Percentiles rank a stretch among this genome's conserved stretches.
Evolutionary conservation across 2,329 filamentous ascomycete genomes (phyloP).

Genomic region (Cercospora zeae-maydis): DNA sequence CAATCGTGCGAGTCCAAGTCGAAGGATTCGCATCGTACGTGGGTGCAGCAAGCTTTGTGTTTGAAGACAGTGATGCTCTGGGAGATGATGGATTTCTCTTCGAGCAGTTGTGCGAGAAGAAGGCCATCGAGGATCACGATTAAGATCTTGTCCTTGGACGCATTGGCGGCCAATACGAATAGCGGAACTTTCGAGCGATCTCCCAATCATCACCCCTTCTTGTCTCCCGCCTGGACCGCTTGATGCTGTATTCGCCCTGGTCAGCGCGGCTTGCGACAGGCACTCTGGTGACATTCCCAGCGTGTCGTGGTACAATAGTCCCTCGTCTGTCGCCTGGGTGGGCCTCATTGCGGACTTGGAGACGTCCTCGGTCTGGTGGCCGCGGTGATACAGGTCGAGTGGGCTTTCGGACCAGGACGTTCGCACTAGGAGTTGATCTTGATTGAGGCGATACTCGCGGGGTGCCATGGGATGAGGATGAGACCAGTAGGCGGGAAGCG

Average conservation of each 20-base stretch:
- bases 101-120: conserved; percentile 3
- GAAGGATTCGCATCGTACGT: conserved; percentile 19
- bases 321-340: background rate
- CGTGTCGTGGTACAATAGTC: background rate
- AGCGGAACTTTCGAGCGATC: conserved; percentile 2
- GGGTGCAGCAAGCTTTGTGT: conserved; percentile 13
- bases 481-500: background rate
- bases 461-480: background rate
- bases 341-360: background rate
- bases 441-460: background rate
- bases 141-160: background rate
- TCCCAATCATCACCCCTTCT: conserved; percentile 2
- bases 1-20: conserved; percentile 11
- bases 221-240: conserved; percentile 6
- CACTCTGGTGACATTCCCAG: background rate
- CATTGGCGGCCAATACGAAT: conserved; percentile 15
- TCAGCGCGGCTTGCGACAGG: background rate
- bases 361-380: background rate
- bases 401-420: background rate
- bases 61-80: conserved; percentile 16
- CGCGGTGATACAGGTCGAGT: background rate
- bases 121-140: background rate
- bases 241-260: conserved; percentile 7
- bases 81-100: conserved; percentile 17
- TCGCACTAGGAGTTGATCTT: background rate